Base-by-base conservation (phyloP, 2,329 filamentous ascomycete genomes). In the Byssoonygena ceratinophila region DNA sequence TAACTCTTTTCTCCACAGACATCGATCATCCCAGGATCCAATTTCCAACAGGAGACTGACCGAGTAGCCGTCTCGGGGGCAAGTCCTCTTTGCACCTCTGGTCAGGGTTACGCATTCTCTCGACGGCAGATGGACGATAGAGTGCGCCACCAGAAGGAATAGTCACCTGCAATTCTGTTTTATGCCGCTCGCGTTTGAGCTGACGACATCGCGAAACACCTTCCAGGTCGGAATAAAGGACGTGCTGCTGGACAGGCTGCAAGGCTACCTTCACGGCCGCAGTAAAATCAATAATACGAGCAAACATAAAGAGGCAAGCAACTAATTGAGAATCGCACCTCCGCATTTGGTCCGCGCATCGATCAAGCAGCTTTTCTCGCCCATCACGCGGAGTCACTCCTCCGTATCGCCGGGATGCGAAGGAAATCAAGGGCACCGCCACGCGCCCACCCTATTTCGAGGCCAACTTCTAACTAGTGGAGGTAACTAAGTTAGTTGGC, bases 1-100 rank as follows among this genome's bases (percentile, higher is more conserved):
- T 27, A 49, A 49, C 37, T 49, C 46, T 41, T 29, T 29, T 40
- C 47, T 50, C 47, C 47, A 50, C 47, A 20, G 27, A 37, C 45
- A 47, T 47, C 20, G 32, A 47, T 39, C 45, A 12, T 8, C n/a
- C 20, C 18, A 37, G 18, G 32, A 36, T 36, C 32, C 9, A 27
- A n/a, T 37, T 37, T 20, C 44, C 8, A 46, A 18, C 5, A 22
- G n/a, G 9, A 46, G 8, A 16, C 8, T 39, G 4, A 37, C 31
- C 31, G n/a, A n/a, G n/a, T 8, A 20, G n/a, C 27, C 4, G 14
- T 14, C 18, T 41, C 18, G 18, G 12, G 18, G 16, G n/a, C n/a
- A 16, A 37, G n/a, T 6, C 11, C n/a, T 16, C 5, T 20, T 39
- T 4, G 9, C 6, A n/a, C n/a, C n/a, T n/a, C 36, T 39, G 9